Percentiles rank a stretch among this genome's conserved stretches.
These are phyloP conservation scores for Taiwanofungus camphoratus DNA, from an alignment of 1,284 basidiomycete species.

Conservation along the genomic window DNA sequence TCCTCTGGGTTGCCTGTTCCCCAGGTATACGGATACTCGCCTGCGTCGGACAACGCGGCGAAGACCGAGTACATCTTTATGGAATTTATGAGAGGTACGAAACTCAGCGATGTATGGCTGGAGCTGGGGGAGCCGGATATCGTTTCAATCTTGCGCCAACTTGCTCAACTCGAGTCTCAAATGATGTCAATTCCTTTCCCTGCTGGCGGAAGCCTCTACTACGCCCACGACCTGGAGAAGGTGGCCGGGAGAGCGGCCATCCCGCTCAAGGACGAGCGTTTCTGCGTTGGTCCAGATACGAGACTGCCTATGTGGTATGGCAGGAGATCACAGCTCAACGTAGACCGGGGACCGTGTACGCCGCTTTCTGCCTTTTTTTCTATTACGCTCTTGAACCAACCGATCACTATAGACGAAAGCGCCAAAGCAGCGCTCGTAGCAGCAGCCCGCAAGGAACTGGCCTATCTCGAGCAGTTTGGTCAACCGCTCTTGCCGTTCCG, in stretches of 20 bases:
- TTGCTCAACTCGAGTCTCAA: slow-evolving; percentile 38
- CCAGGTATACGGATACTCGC: slow-evolving; percentile 46
- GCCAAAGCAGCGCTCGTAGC: slow-evolving; percentile 39
- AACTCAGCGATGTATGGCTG: slow-evolving; percentile 40
- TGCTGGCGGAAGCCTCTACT: slow-evolving; percentile 45
- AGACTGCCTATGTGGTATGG: slow-evolving; percentile 43
- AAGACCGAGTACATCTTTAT: slow-evolving; percentile 49
- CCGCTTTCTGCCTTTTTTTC: slow-evolving; percentile 26
- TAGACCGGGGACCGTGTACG: slow-evolving; percentile 46
- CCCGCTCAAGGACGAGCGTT: slow-evolving; percentile 33
- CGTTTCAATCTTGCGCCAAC: slow-evolving; percentile 37
- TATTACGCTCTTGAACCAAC: slow-evolving; percentile 22
- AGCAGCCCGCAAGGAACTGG: slow-evolving; percentile 43
- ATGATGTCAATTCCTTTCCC: slow-evolving; percentile 46
- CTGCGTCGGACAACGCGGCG: slow-evolving; percentile 41
- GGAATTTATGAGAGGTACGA: slow-evolving; percentile 41
- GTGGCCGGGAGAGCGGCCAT: slow-evolving; percentile 28
- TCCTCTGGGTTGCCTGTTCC: slow-evolving; percentile 40
- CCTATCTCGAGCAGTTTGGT: slow-evolving; percentile 45
- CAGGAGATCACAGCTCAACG: slow-evolving; percentile 40
- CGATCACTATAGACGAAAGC: slow-evolving; percentile 34
- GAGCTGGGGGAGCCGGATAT: slow-evolving; percentile 36
- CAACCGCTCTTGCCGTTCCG: slow-evolving; percentile 41
- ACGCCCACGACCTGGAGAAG: slow-evolving; percentile 36
- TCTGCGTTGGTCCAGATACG: slow-evolving; percentile 45